A percentile compares a stretch with the other conserved stretches of the same genome.
Evolutionary conservation across 2,329 filamentous ascomycete species (phyloP).

Genomic region (Aspergillus sp.): DNA sequence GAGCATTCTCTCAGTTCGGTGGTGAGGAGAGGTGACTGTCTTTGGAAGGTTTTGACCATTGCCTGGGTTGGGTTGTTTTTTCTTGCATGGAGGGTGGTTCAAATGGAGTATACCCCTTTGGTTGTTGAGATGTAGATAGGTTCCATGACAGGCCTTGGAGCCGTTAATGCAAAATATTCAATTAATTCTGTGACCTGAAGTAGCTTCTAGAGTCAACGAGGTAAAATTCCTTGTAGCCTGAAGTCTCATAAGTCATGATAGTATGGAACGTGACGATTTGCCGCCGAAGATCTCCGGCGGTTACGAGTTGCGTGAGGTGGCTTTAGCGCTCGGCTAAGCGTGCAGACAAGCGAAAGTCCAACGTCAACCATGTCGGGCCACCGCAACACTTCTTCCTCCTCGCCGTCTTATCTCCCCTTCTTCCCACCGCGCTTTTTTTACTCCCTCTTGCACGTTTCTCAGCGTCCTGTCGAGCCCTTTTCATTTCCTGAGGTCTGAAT

Average conservation of each 20-base stretch:
- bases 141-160: background rate
- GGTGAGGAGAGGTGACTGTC: constrained; percentile 12
- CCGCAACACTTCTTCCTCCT: constrained; percentile 31
- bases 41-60: background rate
- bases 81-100: constrained; percentile 31
- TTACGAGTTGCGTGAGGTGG: constrained; percentile 9
- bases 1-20: constrained; percentile 8
- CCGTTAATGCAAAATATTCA: background rate
- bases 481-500: constrained; percentile 11
- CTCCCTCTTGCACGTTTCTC: constrained; percentile 18
- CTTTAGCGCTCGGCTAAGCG: constrained; percentile 21
- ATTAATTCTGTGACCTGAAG: background rate
- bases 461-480: constrained; percentile 1
- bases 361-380: constrained; percentile 24
- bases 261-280: background rate
- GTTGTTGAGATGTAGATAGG: constrained; percentile 20
- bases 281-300: constrained; percentile 11
- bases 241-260: too few species aligned
- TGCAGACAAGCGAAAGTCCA: constrained; percentile 18
- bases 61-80: constrained; percentile 21
- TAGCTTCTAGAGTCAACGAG: too few species aligned
- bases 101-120: constrained; percentile 31
- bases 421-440: constrained; percentile 11
- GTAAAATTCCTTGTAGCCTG: too few species aligned
- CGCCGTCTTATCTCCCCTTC: constrained; percentile 22